Conservation (phyloP, 371 early-diverging fungal genomes). For the Basidiobolus meristosporus region DNA sequence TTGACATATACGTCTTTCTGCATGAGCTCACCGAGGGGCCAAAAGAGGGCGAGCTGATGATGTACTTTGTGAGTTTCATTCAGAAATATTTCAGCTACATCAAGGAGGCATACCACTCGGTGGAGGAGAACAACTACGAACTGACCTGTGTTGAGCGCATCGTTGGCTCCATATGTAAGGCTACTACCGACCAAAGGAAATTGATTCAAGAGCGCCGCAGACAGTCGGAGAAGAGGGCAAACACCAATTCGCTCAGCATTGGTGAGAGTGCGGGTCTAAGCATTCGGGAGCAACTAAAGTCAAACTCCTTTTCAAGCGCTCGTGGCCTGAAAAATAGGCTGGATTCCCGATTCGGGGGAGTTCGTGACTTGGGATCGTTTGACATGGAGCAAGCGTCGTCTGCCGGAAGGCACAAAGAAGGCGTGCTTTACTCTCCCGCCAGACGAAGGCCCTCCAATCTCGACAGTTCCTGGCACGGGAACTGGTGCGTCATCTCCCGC, state of each 20-base stretch:
- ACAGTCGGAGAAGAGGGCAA: no score
- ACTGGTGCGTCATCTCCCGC: constrained; percentile 54
- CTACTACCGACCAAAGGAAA: no score
- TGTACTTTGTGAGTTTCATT: constrained; percentile 25
- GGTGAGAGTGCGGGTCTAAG: no score
- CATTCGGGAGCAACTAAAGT: no score
- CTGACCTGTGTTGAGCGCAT: no score
- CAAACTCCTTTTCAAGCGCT: no score
- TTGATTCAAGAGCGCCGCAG: no score
- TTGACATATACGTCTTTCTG: constrained; percentile 42
- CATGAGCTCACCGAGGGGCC: constrained; percentile 39
- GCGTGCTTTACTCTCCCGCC: constrained; percentile 36
- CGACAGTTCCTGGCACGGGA: constrained; percentile 9
- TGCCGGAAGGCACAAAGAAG: constrained; percentile 33
- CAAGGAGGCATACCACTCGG: no score
- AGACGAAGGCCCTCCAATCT: constrained; percentile 5
- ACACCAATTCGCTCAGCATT: no score
- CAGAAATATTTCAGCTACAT: constrained; percentile 21
- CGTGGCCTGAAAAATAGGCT: no score
- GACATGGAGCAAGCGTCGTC: constrained; percentile 16
- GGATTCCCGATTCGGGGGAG: constrained; percentile 26
- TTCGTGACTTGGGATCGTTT: constrained; percentile 40
- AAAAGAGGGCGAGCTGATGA: constrained; percentile 41
- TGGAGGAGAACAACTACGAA: no score
- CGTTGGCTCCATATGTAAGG: no score